Percentiles rank a stretch among this genome's conserved stretches.
Evolutionary conservation across 1,284 basidiomycete genomes (phyloP).

Genomic region (Grifola frondosa): DNA sequence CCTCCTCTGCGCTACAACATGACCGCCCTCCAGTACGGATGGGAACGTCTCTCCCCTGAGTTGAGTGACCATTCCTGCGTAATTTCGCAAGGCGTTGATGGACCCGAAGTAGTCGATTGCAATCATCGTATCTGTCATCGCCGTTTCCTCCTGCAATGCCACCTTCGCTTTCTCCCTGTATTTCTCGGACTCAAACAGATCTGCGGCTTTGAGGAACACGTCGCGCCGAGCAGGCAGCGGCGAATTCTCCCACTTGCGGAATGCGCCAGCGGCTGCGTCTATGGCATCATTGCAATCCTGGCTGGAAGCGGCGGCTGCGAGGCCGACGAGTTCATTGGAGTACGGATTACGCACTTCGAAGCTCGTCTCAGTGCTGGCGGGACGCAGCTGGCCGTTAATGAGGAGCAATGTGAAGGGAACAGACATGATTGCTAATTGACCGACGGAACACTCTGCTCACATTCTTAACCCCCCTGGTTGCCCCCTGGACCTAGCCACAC

Average conservation of each 20-base stretch:
- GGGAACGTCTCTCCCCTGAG: constrained; percentile 32
- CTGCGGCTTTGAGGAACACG: constrained; percentile 47
- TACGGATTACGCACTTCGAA: constrained; percentile 48
- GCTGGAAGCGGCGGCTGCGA: constrained; percentile 43
- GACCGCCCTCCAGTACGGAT: constrained; percentile 29
- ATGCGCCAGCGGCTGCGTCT: constrained; percentile 44
- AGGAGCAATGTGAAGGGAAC: constrained; percentile 28
- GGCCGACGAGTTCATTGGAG: constrained; percentile 40
- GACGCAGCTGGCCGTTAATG: constrained; percentile 32
- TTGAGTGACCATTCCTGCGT: constrained; percentile 20
- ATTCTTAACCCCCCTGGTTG: no score
- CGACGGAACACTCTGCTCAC: no score
- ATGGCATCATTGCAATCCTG: constrained; percentile 49
- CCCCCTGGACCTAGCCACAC: no score
- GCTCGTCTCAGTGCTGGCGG: constrained; percentile 37
- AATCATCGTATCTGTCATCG: constrained; percentile 29
- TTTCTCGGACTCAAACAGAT: constrained; percentile 37
- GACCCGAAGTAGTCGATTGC: constrained; percentile 19
- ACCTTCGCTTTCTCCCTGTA: constrained; percentile 38
- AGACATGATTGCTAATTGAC: no score
- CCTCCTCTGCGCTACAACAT: constrained; percentile 29
- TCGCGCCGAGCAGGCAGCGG: constrained; percentile 37
- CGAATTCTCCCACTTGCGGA: constrained; percentile 47
- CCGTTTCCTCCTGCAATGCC: constrained; percentile 40
- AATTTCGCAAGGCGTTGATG: constrained; percentile 12